Conservation (phyloP, 2,329 filamentous ascomycete species). For the Calonectria ilicicola region DNA sequence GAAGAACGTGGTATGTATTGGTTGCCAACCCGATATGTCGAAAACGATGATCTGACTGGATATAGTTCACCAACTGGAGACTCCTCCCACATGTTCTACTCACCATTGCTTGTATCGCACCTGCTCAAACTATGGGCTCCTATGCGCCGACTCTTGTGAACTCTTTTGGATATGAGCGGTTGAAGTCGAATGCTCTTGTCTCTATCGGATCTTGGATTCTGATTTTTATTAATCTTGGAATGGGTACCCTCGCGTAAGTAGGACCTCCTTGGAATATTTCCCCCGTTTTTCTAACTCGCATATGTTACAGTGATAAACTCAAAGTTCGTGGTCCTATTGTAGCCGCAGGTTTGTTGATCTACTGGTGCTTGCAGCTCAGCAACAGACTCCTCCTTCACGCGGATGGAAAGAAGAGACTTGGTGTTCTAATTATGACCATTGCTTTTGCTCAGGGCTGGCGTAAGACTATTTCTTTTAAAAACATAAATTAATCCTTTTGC, state of each 20-base stretch:
- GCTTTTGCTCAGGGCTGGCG: conserved; percentile 36
- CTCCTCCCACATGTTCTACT: conserved; percentile 48
- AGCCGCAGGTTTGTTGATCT: conserved; percentile 27
- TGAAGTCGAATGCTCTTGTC: conserved; percentile 45
- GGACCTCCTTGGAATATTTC: not conserved
- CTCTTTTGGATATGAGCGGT: conserved; percentile 49
- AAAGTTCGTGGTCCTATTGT: conserved; percentile 35
- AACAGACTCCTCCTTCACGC: conserved; percentile 33
- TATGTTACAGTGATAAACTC: conserved; percentile 30
- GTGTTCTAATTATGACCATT: conserved; percentile 25
- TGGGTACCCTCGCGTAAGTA: conserved; percentile 40
- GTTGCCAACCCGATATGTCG: too few relatives aligned
- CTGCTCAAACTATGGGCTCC: conserved; percentile 31
- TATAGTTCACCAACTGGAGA: conserved; percentile 51
- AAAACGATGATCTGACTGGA: not conserved
- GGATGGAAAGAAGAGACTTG: conserved; percentile 29
- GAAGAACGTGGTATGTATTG: conserved; percentile 45
- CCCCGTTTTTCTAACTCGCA: not conserved
- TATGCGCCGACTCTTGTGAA: conserved; percentile 43
- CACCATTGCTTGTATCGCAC: conserved; percentile 33
- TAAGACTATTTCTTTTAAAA: conserved; percentile 8
- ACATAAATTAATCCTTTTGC: not conserved
- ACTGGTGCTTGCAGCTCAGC: conserved; percentile 33
- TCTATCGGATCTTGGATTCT: conserved; percentile 51
- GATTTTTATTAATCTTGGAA: conserved; percentile 47